A percentile compares a stretch with the other conserved stretches of the same genome.
Conservation (phyloP, 2,329 filamentous ascomycete genomes). For the Calonectria pauciramosa region DNA sequence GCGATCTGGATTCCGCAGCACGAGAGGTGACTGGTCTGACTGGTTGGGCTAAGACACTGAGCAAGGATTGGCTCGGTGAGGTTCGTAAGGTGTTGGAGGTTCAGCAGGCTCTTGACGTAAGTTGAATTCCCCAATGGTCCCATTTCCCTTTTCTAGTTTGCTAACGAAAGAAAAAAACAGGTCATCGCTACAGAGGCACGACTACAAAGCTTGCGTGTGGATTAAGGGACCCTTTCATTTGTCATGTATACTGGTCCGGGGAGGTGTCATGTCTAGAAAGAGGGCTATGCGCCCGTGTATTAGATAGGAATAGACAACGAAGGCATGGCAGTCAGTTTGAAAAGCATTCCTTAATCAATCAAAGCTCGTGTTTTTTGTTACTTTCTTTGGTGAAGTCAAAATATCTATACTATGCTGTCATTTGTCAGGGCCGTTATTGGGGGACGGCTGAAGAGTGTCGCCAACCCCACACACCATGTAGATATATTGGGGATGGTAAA, state of each 20-base stretch:
- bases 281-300: conserved; percentile 50
- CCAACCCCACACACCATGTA: background rate
- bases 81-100: conserved; percentile 94
- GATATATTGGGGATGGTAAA: background rate
- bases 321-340: conserved; percentile 36
- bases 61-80: conserved; percentile 93
- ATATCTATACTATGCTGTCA: background rate
- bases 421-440: background rate
- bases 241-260: conserved; percentile 53
- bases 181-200: conserved; percentile 92
- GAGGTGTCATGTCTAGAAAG: conserved; percentile 46
- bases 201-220: conserved; percentile 87
- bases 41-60: conserved; percentile 96
- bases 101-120: conserved; percentile 94
- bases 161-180: conserved; percentile 59
- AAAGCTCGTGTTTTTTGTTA: background rate
- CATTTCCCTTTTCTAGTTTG: conserved; percentile 10
- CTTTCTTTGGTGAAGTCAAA: background rate
- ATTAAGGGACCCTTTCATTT: conserved; percentile 64
- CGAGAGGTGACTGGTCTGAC: conserved; percentile 94
- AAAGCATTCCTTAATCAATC: conserved; percentile 16
- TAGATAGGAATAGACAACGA: conserved; percentile 54
- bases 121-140: conserved; percentile 50
- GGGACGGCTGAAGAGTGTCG: background rate
- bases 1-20: conserved; percentile 90